A percentile compares a stretch with the other conserved stretches of the same genome.
phyloP scores from a whole-genome alignment of 257 asterid species.

The Penstemon davidsonii region DNA sequence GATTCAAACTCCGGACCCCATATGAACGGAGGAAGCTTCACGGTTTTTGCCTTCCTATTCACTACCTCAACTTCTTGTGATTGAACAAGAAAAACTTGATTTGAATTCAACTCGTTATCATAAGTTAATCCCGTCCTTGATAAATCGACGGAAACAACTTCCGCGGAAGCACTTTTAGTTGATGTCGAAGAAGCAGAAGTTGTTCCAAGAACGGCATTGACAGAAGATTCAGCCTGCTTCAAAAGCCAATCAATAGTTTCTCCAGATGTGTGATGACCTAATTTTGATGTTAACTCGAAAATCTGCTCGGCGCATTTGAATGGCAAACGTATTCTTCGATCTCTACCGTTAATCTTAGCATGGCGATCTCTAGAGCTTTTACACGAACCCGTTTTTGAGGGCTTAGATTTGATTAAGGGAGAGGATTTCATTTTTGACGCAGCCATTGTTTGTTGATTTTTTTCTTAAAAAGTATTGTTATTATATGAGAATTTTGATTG shows the following conservation, averaged over 20 bases:
- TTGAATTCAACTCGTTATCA: not conserved
- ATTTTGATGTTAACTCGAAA: not conserved
- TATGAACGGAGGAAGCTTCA: not conserved
- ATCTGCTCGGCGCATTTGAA: not conserved
- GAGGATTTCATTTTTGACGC: not conserved
- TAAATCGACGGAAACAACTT: not conserved
- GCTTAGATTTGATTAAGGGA: not conserved
- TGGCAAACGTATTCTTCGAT: not conserved
- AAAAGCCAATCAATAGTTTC: not conserved
- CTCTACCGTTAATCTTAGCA: not conserved
- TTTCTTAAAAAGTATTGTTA: too few relatives aligned
- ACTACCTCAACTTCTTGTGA: not conserved
- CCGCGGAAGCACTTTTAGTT: not conserved
- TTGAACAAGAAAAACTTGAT: not conserved
- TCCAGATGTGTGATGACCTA: not conserved
- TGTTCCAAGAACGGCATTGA: slow-evolving; percentile 2
- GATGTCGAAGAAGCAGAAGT: not conserved
- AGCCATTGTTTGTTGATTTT: too few relatives aligned
- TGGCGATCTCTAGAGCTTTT: not conserved
- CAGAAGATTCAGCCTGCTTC: not conserved
- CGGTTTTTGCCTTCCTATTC: not conserved
- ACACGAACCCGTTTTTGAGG: not conserved
- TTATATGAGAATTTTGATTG: too few relatives aligned
- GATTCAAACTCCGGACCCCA: not conserved
- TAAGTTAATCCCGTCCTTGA: not conserved